Evolutionary conservation across 1,284 basidiomycete genomes (phyloP).

Genomic region (Xerocomus nothofagi): DNA sequence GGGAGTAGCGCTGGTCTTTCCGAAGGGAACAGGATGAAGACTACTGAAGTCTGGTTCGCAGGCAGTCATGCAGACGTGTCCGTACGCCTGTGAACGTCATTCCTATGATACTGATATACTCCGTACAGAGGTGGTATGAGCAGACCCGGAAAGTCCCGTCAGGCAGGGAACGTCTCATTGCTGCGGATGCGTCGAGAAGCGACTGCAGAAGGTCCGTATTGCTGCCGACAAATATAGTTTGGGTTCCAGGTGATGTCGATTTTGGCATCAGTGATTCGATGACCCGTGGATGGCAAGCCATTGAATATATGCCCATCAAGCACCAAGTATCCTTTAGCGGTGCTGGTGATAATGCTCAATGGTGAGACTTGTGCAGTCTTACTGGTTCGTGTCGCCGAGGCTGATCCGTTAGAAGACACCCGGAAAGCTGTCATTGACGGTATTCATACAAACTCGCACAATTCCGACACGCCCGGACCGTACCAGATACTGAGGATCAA

Average conservation of each 20-base stretch:
- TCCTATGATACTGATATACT: not conserved
- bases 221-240: conserved; percentile 22
- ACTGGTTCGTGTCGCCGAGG: not conserved
- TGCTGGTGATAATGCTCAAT: conserved; percentile 7
- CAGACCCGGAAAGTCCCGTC: conserved; percentile 10
- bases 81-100: not conserved
- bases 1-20: not conserved
- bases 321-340: conserved; percentile 26
- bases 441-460: not conserved
- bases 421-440: conserved; percentile 2
- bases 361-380: conserved; percentile 12
- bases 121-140: conserved; percentile 24
- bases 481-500: conserved; percentile 15
- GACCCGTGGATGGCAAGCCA: conserved; percentile 14
- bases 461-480: conserved; percentile 10
- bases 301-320: conserved; percentile 32
- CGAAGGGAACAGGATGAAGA: not conserved
- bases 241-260: conserved; percentile 30
- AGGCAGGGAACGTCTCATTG: conserved; percentile 27
- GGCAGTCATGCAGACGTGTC: conserved; percentile 38
- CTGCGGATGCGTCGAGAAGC: conserved; percentile 35
- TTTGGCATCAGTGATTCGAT: conserved; percentile 22
- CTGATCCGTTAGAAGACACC: conserved; percentile 11
- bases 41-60: conserved; percentile 34
- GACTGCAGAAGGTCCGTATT: conserved; percentile 16